Evolutionary conservation across 257 asterid species (phyloP), one percentile per base, ranked within the genome.

Genomic region (Schizonepeta tenuifolia): DNA sequence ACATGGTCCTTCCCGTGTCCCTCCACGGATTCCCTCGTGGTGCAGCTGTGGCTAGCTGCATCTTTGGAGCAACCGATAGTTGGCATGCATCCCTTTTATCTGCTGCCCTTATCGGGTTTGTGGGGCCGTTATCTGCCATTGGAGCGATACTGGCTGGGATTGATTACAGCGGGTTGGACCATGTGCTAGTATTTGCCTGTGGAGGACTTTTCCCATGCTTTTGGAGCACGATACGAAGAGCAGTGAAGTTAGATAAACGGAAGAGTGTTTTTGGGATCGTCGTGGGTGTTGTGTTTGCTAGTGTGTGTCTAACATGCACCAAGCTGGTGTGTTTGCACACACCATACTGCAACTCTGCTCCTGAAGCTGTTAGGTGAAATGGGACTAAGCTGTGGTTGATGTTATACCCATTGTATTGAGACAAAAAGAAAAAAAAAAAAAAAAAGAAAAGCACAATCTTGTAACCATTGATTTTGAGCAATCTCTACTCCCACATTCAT

Each of bases 261-360:
- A 95, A 83, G 88, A 85, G 92, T 56, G 7, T 84, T n/a, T 68
- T 79, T 4, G 99, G 99, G 44, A 61, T 92, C 8, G 50, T 84
- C 1, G 56, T 90, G 2, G 99, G 99, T 0, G 20, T 74, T 8
- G 81, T 71, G 31, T 90, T 85, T 79, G 86, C 98, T 8, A 78
- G 81, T 22, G 81, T 88, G 65, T 92, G 99, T 76, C 65, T 95
- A 11, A 82, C 88, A 28, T 87, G 83, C 74, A 95, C 99, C 2
- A 95, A 86, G 85, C 84, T 95, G 26, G 98, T 95, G 43, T 95
- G 99, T 76, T 76, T 92, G 96, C 99, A 90, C 77, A 92, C 99
- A 1, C 86, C 97, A 12, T 95, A 95, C 47, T 95, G 99, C 88
- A 95, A 95, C 79, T 95, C 99, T 67, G 99, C 99, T 11, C 99